Conservation (phyloP, 139 green algal genomes). For the Astrephomene gubernaculifera region DNA sequence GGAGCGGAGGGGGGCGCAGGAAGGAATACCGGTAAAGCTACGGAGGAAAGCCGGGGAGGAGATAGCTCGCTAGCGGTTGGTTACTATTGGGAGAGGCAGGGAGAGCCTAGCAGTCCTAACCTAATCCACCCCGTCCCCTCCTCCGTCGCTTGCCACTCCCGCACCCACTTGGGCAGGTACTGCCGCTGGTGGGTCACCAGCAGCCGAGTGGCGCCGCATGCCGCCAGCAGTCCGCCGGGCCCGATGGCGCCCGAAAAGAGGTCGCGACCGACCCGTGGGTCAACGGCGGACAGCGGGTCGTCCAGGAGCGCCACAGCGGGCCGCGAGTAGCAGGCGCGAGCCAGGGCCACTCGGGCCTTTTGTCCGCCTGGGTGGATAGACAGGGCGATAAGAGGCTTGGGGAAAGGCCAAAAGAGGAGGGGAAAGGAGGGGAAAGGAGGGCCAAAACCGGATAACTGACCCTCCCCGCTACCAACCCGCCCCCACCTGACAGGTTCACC, state of each 20-base stretch:
- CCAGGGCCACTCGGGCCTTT: constrained; percentile 82
- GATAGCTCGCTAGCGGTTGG: too few species aligned
- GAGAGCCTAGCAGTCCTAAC: too few species aligned
- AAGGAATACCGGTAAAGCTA: too few species aligned
- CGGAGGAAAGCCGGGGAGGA: too few species aligned
- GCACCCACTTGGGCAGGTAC: constrained; percentile 73
- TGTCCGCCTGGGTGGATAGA: constrained; percentile 76
- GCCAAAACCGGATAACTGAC: too few species aligned
- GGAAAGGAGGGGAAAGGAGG: too few species aligned
- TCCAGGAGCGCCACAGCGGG: constrained; percentile 85
- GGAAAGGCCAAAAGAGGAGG: too few species aligned
- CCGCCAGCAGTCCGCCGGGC: constrained; percentile 67
- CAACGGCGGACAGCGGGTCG: constrained; percentile 90
- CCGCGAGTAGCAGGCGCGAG: constrained; percentile 78
- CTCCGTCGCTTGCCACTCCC: neutral
- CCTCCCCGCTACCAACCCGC: neutral
- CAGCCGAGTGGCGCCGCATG: constrained; percentile 71
- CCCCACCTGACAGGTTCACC: constrained; percentile 78
- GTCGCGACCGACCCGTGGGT: constrained; percentile 78
- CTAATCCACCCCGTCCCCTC: neutral
- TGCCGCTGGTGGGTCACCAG: constrained; percentile 94
- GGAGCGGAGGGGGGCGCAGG: neutral
- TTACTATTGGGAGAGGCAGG: too few species aligned
- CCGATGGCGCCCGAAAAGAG: constrained; percentile 83
- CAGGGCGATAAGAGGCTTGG: too few species aligned